phyloP scores from a whole-genome alignment of 306 rosid genomes.

The Arachis stenosperma region DNA sequence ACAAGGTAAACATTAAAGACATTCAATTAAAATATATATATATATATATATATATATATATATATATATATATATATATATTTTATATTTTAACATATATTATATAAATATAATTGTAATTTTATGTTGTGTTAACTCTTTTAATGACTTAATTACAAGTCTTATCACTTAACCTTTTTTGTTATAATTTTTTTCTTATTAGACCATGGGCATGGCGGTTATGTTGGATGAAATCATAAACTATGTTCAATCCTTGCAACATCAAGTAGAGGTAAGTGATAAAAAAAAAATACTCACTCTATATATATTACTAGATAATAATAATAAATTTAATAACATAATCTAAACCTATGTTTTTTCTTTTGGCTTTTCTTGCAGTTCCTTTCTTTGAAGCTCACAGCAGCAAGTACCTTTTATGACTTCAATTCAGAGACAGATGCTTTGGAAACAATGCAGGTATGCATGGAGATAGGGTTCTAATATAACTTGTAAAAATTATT shows the following conservation, averaged over 20 bases:
- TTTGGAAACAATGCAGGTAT: constrained; percentile 80
- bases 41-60: no score
- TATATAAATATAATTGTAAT: no score
- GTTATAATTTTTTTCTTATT: constrained; percentile 26
- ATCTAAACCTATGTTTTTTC: background rate
- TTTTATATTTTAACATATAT: no score
- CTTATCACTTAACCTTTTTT: no score
- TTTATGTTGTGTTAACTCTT: no score
- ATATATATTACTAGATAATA: background rate
- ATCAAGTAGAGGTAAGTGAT: constrained; percentile 86
- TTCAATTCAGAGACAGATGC: constrained; percentile 79
- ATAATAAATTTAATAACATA: background rate
- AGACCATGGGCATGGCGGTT: constrained; percentile 98
- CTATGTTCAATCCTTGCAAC: constrained; percentile 95
- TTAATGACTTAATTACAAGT: no score
- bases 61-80: no score
- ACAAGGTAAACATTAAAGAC: constrained; percentile 57
- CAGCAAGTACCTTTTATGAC: constrained; percentile 80
- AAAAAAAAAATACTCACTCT: background rate
- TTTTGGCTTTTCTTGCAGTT: constrained; percentile 61
- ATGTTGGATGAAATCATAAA: constrained; percentile 98
- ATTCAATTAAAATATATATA: no score
- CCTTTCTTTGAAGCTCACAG: constrained; percentile 89
- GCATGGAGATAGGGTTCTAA: constrained; percentile 30
- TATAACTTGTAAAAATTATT: no score